Evolutionary conservation across 495 filamentous ascomycete genomes (phyloP), one percentile per base, ranked within the genome.

Genomic region (Daldinia caldariorum): DNA sequence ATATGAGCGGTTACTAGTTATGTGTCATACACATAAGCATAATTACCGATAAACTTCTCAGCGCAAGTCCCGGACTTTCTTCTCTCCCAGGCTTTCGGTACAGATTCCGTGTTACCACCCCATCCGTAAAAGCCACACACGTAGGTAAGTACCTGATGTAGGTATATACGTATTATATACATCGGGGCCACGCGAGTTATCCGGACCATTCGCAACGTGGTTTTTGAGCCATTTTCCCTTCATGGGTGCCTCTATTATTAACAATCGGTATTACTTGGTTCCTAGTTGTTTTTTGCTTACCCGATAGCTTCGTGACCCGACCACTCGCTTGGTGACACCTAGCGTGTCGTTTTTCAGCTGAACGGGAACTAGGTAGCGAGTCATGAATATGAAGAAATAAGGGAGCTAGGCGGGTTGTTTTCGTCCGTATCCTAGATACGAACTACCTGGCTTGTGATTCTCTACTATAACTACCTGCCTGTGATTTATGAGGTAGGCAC

Each of bases 21-120:
- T 51, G 49, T 31, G 20, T 22, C 26, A 31, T 51, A 31, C 12
- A 32, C 20, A 7, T 31, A 18, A 7, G 16, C 5, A 32, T 51
- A 14, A 8, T 13, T 26, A 3, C 10, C 49, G 7, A 47, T 10
- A 12, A 8, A 20, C 43, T 20, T 47, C 43, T 47, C 20, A 22
- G 4, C 43, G 26, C 26, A 26, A 10, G 20, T 2, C 26, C 26
- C 61, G 67, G 62, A 61, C 57, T 58, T 65, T 58, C 67, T 70
- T 31, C 62, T 58, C 67, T 70, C 35, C 62, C 51, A 62, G 58
- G 39, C 14, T 22, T 32, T 63, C 63, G 68, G 68, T 58, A 58
- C 29, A 71, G 62, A 71, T 63, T 12, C 58, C 41, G 68, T 71
- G 20, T 58, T 37, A 70, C 67, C 67, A 49, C 50, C 50, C 50